Conservation (phyloP, 768 basidiomycete species). For the Tylopilus rubrobrunneus region DNA sequence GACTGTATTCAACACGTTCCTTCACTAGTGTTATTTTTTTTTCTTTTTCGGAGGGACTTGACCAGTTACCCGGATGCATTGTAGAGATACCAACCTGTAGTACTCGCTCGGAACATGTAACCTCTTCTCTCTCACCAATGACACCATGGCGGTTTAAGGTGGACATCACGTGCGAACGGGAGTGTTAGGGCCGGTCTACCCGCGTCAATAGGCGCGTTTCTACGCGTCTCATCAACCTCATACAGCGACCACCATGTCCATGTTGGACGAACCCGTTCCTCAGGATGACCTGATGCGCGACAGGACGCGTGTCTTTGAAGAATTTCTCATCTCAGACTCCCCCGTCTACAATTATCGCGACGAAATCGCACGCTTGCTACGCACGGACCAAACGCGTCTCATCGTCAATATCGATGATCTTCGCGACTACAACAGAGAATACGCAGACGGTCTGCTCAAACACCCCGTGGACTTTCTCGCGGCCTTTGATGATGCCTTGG, state of each 20-base stretch:
- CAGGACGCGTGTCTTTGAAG: constrained; percentile 74
- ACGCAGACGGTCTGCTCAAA: constrained; percentile 83
- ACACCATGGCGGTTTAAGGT: not conserved
- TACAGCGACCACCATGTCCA: constrained; percentile 26
- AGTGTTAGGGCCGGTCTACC: constrained; percentile 33
- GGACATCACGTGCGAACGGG: constrained; percentile 5
- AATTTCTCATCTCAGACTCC: constrained; percentile 72
- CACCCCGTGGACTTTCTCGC: constrained; percentile 83
- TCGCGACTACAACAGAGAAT: constrained; percentile 86
- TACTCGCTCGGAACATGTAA: constrained; percentile 2
- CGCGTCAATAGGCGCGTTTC: constrained; percentile 20
- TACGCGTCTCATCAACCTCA: constrained; percentile 7
- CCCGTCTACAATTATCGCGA: constrained; percentile 78
- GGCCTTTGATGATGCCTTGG: constrained; percentile 84
- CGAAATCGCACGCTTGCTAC: constrained; percentile 78
- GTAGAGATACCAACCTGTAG: constrained; percentile 8
- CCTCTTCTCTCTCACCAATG: not conserved
- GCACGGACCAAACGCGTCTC: constrained; percentile 79
- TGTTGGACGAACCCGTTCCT: constrained; percentile 52
- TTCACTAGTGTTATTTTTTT: not conserved
- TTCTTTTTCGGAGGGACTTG: not conserved
- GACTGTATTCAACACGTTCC: constrained; percentile 9
- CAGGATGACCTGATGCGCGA: constrained; percentile 74
- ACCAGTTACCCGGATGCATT: constrained; percentile 4
- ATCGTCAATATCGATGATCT: constrained; percentile 95